Evolutionary conservation across 2,329 filamentous ascomycete species (phyloP), one percentile per base, ranked within the genome.

Genomic region (Cadophora malorum): DNA sequence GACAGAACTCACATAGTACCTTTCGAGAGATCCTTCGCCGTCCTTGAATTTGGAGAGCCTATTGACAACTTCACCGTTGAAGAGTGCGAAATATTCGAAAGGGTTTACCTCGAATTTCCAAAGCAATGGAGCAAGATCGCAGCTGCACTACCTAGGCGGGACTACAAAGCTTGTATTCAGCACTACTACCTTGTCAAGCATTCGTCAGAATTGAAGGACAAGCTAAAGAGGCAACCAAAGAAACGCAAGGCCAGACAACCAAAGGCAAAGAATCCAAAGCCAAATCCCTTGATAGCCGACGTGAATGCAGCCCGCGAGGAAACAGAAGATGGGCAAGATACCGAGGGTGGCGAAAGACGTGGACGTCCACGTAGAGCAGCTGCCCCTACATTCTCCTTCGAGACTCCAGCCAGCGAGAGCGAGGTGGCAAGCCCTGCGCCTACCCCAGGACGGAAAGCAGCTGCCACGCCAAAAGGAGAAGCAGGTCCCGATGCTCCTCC

Each of bases 141-240:
- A 5, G 88, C 91, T 67, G 84, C 84, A 28, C 80, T 95, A 6
- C 85, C 86, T 0, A 83, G 85, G 35, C 88, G 92, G 28, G 89
- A 91, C 74, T 94, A 93, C 79, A 90, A 91, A 71, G 87, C 91
- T 58, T 93, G 91, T 78, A 96, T 96, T 73, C 90, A 93, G 76
- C 93, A 94, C 78, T 96, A 96, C 79, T 96, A 96, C 78, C 84
- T 92, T 70, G 92, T 90, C 76, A 96, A 88, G 80, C 91, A 90
- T 80, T 85, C 89, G 58, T 86, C 89, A 52, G 90, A 92, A 70
- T 89, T 94, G 69, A 93, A 94, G 77, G 90, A 92, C 76, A 92
- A 91, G 79, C 83, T 91, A 35, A 90, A 87, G 78, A 88, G 84
- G 79, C 88, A 86, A 78, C 87, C 84, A 67, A 87, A 84, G 70